Evolutionary conservation across 2,329 filamentous ascomycete genomes (phyloP).

Genomic region (Pestalotiopsis sp.): DNA sequence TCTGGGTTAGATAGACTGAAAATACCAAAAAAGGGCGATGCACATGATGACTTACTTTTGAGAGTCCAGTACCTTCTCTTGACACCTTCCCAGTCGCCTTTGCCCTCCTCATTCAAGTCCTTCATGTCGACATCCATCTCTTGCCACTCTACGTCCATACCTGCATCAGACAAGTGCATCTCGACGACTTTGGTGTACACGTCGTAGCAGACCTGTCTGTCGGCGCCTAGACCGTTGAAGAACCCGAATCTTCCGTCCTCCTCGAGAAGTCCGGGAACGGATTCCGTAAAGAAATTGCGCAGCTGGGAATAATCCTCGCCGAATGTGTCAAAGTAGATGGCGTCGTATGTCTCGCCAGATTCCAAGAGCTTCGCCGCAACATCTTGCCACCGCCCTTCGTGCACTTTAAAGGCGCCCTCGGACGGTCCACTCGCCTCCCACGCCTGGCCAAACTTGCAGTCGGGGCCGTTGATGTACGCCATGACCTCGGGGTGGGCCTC

Average conservation of each 20-base stretch:
- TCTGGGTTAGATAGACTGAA: conserved; percentile 26
- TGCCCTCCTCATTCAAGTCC: conserved; percentile 63
- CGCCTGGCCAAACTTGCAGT: conserved; percentile 51
- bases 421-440: conserved; percentile 60
- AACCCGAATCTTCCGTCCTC: conserved; percentile 77
- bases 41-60: conserved; percentile 54
- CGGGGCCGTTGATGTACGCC: conserved; percentile 54
- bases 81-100: conserved; percentile 86
- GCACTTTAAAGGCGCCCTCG: conserved; percentile 71
- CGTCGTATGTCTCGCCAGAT: conserved; percentile 73
- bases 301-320: conserved; percentile 90
- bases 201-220: conserved; percentile 91
- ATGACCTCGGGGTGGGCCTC: conserved; percentile 83
- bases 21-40: background rate
- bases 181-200: conserved; percentile 93
- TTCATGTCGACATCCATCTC: conserved; percentile 72
- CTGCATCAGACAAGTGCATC: conserved; percentile 86
- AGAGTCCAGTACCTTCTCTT: conserved; percentile 89
- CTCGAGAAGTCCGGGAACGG: conserved; percentile 78
- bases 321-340: conserved; percentile 97
- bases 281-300: conserved; percentile 84
- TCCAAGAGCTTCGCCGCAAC: conserved; percentile 69
- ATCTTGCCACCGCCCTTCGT: conserved; percentile 81
- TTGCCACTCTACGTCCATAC: conserved; percentile 86
- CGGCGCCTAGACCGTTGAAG: conserved; percentile 89